Conservation (phyloP, 2,329 filamentous ascomycete species). For the Calycina herbarum region DNA sequence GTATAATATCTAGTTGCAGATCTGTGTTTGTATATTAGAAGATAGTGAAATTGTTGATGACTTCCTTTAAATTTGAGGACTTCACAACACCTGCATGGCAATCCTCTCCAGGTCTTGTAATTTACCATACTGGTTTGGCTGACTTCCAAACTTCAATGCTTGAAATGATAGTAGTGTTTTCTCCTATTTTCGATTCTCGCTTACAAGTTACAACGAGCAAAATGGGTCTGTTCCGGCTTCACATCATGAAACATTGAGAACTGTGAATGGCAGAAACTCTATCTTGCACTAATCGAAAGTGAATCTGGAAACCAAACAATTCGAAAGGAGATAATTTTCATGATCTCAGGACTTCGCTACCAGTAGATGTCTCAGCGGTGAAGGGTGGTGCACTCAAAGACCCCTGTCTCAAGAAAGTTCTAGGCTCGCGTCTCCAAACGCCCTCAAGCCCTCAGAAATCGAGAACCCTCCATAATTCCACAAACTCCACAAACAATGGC, state of each 20-base stretch:
- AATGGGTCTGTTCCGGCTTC: neutral
- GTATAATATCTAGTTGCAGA: neutral
- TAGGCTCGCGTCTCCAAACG: constrained; percentile 16
- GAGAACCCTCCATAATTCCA: neutral
- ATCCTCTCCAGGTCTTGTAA: too few species aligned
- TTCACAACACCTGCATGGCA: too few species aligned
- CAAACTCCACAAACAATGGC: constrained; percentile 44
- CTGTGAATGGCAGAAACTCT: neutral
- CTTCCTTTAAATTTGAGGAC: too few species aligned
- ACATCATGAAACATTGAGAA: neutral
- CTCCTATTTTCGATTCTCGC: too few species aligned
- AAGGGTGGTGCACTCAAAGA: constrained; percentile 3
- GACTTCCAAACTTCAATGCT: too few species aligned
- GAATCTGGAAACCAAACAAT: neutral
- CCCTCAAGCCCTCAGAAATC: neutral
- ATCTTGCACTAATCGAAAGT: neutral
- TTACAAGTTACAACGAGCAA: too few species aligned
- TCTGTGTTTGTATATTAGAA: neutral
- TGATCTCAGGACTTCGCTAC: neutral
- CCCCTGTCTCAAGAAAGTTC: constrained; percentile 5
- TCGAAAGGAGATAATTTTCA: neutral
- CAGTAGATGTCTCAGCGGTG: neutral
- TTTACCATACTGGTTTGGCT: too few species aligned
- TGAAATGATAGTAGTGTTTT: too few species aligned
- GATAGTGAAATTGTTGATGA: neutral